Evolutionary conservation across 2,329 filamentous ascomycete genomes (phyloP).

Genomic region (Daldinia sp.): DNA sequence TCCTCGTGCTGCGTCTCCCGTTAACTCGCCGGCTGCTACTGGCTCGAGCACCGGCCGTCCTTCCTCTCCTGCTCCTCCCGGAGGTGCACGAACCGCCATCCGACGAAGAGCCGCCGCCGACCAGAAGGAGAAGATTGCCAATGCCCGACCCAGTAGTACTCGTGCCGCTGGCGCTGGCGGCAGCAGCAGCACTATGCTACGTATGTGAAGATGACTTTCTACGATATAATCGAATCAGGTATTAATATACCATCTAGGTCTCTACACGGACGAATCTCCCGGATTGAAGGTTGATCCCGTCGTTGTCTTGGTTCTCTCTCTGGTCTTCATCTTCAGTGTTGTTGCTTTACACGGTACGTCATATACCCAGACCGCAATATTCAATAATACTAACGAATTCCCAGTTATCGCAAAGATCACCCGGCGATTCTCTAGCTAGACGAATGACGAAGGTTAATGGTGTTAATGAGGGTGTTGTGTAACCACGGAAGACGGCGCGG

Average conservation of each 20-base stretch:
- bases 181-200: conserved; percentile 98
- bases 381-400: conserved; percentile 35
- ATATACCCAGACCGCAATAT: neutral
- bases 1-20: conserved; percentile 67
- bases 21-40: conserved; percentile 64
- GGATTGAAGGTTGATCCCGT: conserved; percentile 98
- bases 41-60: conserved; percentile 79
- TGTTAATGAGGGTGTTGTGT: conserved; percentile 17
- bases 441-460: conserved; percentile 4
- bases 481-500: conserved; percentile 38
- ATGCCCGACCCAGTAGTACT: conserved; percentile 90
- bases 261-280: conserved; percentile 98
- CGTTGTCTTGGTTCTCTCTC: conserved; percentile 92
- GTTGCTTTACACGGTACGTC: conserved; percentile 93
- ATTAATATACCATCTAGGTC: conserved; percentile 62
- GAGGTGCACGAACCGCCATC: conserved; percentile 94
- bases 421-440: conserved; percentile 79
- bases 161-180: conserved; percentile 93
- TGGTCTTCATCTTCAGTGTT: conserved; percentile 99
- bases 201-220: conserved; percentile 62
- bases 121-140: conserved; percentile 96
- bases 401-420: conserved; percentile 95
- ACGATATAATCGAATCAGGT: neutral
- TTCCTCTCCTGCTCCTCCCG: conserved; percentile 87
- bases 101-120: conserved; percentile 94